Evolutionary conservation across 306 rosid species (phyloP), one percentile per base, ranked within the genome.

Genomic region (Luffa acutangula): DNA sequence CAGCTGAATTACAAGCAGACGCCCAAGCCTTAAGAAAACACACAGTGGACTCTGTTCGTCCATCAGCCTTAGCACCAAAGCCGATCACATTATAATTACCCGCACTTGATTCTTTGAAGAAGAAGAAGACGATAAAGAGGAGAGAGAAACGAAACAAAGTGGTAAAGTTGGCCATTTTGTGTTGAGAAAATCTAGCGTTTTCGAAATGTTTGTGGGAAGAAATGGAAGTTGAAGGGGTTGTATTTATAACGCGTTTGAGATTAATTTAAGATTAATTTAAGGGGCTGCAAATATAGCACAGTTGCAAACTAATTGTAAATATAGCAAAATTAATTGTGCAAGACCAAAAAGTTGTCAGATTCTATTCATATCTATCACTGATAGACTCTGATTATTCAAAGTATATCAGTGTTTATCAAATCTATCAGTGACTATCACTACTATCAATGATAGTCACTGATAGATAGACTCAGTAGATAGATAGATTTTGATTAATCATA

Each of bases 11-110:
- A 57, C 97, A 92, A 0, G 91, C 93, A 21, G 82, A 75, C 4
- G 66, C 34, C 97, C 97, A 92, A 3, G 93, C 86, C 73, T 75
- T 73, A 7, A 74, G 17, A 69, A 90, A 92, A 11, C 87, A 56
- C 74, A 18, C 63, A 2, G 89, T 89, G 9, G 89, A 85, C 5
- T 90, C 97, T 31, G 78, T 75, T 74, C 84, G 83, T 3, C 92
- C 95, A 49, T 90, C 89, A 4, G 87, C 59, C 64, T 77, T 89
- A 6, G 95, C 97, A 1, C 93, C 93, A 13, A 85, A 89, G 5
- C 70, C 80, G 43, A 92, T 42, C 77, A 92, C 93, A 78, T 86
- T 87, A 51, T 78, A 83, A 4, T 74, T 88, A 3, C 31, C 49
- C 20, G 73, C 73, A 17, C 5, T 33, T 18, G 73, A 39, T 39